These are phyloP conservation scores for Tilletia indica DNA, from an alignment of 1,284 basidiomycete genomes.

Conservation along the genomic window DNA sequence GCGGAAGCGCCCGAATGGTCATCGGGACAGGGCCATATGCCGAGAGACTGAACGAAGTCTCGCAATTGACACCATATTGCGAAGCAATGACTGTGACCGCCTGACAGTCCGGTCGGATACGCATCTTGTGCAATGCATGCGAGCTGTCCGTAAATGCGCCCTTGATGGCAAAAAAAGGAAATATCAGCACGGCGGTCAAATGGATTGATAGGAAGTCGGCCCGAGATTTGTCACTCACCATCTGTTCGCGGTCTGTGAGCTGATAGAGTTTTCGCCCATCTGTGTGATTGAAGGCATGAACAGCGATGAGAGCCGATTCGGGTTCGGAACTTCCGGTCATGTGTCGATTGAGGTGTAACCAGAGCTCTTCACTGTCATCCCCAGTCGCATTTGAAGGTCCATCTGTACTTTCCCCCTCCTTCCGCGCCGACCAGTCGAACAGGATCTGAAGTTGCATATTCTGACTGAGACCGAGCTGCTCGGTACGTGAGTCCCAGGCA, in stretches of 20 bases:
- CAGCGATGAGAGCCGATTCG: slow-evolving; percentile 69
- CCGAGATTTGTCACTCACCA: neutral
- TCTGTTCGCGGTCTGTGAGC: slow-evolving; percentile 15
- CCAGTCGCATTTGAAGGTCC: neutral
- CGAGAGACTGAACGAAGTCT: slow-evolving; percentile 60
- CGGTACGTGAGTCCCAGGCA: slow-evolving; percentile 51
- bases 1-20: slow-evolving; percentile 30
- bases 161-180: neutral
- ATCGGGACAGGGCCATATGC: slow-evolving; percentile 60
- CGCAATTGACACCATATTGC: slow-evolving; percentile 37
- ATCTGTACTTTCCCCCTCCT: too few species aligned
- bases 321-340: slow-evolving; percentile 61
- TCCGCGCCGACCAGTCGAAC: neutral
- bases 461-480: slow-evolving; percentile 23
- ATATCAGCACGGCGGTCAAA: too few species aligned
- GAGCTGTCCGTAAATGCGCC: slow-evolving; percentile 14
- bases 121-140: slow-evolving; percentile 11
- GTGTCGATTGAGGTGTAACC: slow-evolving; percentile 79
- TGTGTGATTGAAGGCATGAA: slow-evolving; percentile 62
- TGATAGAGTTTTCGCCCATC: slow-evolving; percentile 9
- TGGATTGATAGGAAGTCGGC: neutral
- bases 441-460: slow-evolving; percentile 35
- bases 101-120: neutral
- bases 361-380: slow-evolving; percentile 60
- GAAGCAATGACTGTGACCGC: slow-evolving; percentile 37